Evolutionary conservation across 768 basidiomycete species (phyloP).

Genomic region (Podaxis mareebaensis): DNA sequence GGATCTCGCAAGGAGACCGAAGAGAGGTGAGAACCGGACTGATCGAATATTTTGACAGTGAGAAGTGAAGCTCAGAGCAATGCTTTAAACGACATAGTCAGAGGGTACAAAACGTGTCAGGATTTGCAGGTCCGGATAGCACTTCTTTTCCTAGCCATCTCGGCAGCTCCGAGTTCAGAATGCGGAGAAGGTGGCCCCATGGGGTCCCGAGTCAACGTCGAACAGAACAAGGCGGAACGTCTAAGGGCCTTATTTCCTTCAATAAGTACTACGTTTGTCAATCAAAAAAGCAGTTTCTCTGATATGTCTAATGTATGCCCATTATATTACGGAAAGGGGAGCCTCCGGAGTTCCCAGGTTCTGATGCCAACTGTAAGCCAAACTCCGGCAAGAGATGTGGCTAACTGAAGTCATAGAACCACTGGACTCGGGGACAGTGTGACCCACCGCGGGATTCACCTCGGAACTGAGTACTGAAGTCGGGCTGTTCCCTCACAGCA

Average conservation of each 20-base stretch:
- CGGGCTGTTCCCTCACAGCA: not conserved
- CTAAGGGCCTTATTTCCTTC: not conserved
- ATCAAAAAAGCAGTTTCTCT: not conserved
- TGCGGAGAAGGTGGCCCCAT: not conserved
- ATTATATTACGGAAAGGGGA: not conserved
- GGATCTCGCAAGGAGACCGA: not conserved
- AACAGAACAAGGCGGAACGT: not conserved
- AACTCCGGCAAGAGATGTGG: not conserved
- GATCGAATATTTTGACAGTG: not conserved
- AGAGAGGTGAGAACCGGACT: not conserved
- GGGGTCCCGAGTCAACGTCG: constrained; percentile 10
- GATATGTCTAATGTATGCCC: not conserved
- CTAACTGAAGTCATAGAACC: not conserved
- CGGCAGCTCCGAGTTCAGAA: constrained; percentile 13
- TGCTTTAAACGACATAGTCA: not conserved
- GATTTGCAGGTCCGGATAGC: not conserved
- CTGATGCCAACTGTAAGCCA: not conserved
- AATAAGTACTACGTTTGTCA: not conserved
- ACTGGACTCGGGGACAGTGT: not conserved
- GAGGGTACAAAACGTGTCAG: not conserved
- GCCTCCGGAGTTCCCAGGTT: not conserved
- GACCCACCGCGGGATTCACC: not conserved
- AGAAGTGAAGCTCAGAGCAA: not conserved
- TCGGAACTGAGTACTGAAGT: not conserved
- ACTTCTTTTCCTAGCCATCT: not conserved